Percentiles rank a stretch among this genome's conserved stretches.
These are phyloP conservation scores for Aspergillus niger DNA, from an alignment of 2,329 filamentous ascomycete species.

Conservation along the genomic window DNA sequence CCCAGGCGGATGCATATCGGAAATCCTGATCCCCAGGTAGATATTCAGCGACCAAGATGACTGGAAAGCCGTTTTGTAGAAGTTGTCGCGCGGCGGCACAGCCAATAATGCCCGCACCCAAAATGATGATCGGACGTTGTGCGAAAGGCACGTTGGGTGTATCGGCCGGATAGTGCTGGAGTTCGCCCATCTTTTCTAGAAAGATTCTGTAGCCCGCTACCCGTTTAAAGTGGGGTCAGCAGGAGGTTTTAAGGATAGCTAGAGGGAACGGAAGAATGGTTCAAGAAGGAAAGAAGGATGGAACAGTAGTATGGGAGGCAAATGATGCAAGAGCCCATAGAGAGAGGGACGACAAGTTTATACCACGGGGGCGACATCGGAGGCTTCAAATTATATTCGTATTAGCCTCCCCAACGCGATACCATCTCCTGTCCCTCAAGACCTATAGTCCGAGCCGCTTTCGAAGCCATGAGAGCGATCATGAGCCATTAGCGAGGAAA, in stretches of 20 bases:
- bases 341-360: not conserved
- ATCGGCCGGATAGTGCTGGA: constrained; percentile 24
- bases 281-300: not conserved
- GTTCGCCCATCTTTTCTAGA: constrained; percentile 25
- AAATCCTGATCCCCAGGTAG: constrained; percentile 41
- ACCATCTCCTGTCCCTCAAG: not conserved
- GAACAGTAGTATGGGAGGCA: not conserved
- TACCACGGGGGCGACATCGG: not conserved
- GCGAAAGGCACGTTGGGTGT: constrained; percentile 29
- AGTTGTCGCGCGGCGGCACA: constrained; percentile 41
- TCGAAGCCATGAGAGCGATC: not conserved
- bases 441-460: not conserved
- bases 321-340: not conserved
- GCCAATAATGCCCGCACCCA: constrained; percentile 45
- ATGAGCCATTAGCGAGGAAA: not conserved
- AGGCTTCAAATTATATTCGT: not conserved
- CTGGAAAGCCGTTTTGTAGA: constrained; percentile 37
- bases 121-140: constrained; percentile 38
- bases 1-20: constrained; percentile 43
- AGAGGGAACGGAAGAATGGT: not conserved
- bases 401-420: not conserved
- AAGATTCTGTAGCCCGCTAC: not conserved
- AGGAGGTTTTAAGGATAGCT: not conserved
- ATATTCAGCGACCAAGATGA: constrained; percentile 40
- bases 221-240: not conserved